Evolutionary conservation across 73 alveolate genomes (phyloP).

Genomic region (Paramecium tetraurelia): DNA sequence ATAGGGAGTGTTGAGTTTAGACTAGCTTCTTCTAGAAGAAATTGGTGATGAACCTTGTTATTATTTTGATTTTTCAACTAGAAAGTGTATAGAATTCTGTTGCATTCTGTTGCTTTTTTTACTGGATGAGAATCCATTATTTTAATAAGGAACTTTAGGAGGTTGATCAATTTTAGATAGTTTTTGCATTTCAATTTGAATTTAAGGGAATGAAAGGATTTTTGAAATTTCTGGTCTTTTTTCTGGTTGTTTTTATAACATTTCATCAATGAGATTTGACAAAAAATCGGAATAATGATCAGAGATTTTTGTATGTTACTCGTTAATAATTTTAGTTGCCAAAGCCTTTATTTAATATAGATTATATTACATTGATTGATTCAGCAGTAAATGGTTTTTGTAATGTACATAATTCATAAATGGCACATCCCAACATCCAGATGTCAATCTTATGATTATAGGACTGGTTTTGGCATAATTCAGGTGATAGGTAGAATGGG

Average conservation of each 20-base stretch:
- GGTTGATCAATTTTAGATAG: background rate
- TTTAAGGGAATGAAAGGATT: background rate
- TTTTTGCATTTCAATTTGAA: background rate
- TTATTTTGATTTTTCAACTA: conserved; percentile 35
- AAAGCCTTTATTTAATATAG: background rate
- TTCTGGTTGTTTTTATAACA: conserved; percentile 39
- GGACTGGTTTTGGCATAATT: conserved; percentile 59
- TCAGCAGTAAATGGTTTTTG: conserved; percentile 59
- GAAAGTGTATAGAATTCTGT: conserved; percentile 26
- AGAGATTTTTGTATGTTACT: background rate
- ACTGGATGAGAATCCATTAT: conserved; percentile 1
- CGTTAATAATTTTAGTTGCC: background rate
- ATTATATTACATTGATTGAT: conserved; percentile 29
- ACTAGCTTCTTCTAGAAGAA: conserved; percentile 38
- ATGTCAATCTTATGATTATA: conserved; percentile 67
- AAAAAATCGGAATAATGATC: background rate
- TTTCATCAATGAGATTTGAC: conserved; percentile 6
- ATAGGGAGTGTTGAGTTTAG: background rate
- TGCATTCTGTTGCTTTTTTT: conserved; percentile 7
- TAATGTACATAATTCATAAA: conserved; percentile 58
- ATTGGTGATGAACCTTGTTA: background rate
- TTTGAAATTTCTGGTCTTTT: conserved; percentile 31
- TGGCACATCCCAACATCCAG: conserved; percentile 72
- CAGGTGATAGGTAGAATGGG: conserved; percentile 72
- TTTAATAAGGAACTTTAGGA: background rate